A percentile compares a stretch with the other conserved stretches of the same genome.
Evolutionary conservation across 1,284 basidiomycete species (phyloP).

Genomic region (Boletus nobilissimus): DNA sequence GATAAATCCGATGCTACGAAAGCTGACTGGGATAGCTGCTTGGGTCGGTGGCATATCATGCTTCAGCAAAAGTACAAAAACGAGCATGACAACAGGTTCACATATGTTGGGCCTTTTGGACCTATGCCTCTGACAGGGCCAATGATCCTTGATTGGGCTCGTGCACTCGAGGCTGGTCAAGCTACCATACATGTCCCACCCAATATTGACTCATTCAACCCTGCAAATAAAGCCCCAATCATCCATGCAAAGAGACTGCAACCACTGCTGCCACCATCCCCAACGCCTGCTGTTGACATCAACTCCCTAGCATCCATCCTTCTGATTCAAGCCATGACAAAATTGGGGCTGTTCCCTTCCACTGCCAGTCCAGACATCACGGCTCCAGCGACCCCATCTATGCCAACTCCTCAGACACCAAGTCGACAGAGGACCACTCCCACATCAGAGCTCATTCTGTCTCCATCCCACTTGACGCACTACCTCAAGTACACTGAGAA

Average conservation of each 20-base stretch:
- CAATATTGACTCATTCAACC: constrained; percentile 25
- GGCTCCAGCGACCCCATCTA: background rate
- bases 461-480: background rate
- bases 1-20: background rate
- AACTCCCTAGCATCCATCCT: constrained; percentile 13
- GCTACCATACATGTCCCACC: background rate
- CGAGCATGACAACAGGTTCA: constrained; percentile 6
- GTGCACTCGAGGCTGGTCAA: background rate
- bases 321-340: background rate
- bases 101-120: constrained; percentile 1
- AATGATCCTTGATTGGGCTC: constrained; percentile 25
- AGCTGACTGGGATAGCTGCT: background rate
- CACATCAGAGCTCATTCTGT: background rate
- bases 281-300: constrained; percentile 7
- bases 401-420: background rate
- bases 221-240: constrained; percentile 10
- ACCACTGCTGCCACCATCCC: background rate
- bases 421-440: background rate
- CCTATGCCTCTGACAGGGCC: background rate
- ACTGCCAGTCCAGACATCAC: background rate
- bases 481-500: constrained; percentile 14
- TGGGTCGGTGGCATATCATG: constrained; percentile 4
- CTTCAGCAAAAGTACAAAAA: constrained; percentile 17
- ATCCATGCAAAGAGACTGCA: constrained; percentile 1
- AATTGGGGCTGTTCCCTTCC: background rate